A percentile compares a stretch with the other conserved stretches of the same genome.
These are phyloP conservation scores for Abrus precatorius DNA, from an alignment of 306 rosid species.

Conservation along the genomic window DNA sequence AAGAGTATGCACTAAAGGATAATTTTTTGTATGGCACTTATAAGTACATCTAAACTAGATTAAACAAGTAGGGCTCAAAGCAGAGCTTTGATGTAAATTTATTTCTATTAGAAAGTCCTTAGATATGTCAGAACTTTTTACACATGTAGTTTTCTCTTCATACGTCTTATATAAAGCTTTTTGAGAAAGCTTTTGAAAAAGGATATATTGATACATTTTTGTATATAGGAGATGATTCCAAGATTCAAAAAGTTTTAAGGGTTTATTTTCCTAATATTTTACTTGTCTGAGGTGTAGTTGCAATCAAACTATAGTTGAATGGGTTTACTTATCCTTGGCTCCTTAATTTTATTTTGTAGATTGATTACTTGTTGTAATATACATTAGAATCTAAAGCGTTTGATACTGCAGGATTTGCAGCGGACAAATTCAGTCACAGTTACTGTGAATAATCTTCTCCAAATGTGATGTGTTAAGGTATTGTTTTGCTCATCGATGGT, in stretches of 20 bases:
- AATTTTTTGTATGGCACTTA: no score
- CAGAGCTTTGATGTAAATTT: no score
- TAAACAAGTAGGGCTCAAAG: no score
- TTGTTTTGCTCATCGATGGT: slow-evolving; percentile 35
- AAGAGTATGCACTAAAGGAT: no score
- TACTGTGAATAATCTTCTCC: slow-evolving; percentile 98
- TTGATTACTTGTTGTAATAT: slow-evolving; percentile 22
- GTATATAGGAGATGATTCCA: not conserved
- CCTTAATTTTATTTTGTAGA: not conserved
- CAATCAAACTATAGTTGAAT: slow-evolving; percentile 17
- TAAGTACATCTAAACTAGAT: no score
- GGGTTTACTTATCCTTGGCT: not conserved
- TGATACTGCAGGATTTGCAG: slow-evolving; percentile 86
- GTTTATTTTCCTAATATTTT: not conserved
- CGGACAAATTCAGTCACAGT: slow-evolving; percentile 85
- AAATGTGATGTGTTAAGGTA: slow-evolving; percentile 67
- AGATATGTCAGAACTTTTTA: no score
- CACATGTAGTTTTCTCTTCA: no score
- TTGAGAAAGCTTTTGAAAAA: no score
- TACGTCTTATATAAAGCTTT: no score
- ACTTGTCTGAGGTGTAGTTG: slow-evolving; percentile 6
- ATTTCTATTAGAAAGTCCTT: no score
- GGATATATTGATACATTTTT: not conserved
- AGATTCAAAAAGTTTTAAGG: not conserved
- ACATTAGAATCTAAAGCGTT: slow-evolving; percentile 40